Evolutionary conservation across 257 asterid genomes (phyloP).

Genomic region (Solanum virginianum): DNA sequence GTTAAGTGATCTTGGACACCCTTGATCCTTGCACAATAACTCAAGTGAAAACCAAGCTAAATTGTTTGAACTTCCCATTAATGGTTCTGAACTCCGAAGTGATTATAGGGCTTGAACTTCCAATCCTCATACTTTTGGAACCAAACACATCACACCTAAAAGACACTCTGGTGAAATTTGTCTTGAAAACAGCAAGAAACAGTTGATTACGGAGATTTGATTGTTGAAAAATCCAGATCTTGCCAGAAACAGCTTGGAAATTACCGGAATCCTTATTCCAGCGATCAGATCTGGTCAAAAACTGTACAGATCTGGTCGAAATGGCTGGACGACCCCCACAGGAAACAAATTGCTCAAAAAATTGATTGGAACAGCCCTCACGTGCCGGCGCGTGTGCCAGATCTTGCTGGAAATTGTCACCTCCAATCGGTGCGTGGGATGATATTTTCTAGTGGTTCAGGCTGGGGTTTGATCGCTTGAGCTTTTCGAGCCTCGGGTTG

Average conservation of each 20-base stretch:
- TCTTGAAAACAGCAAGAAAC: background rate
- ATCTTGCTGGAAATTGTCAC: background rate
- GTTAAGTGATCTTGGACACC: too few species aligned
- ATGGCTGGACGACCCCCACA: background rate
- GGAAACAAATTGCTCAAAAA: too few species aligned
- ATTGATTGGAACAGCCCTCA: background rate
- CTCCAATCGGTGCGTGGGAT: background rate
- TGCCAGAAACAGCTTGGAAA: too few species aligned
- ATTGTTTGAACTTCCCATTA: too few species aligned
- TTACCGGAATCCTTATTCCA: background rate
- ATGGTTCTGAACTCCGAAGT: too few species aligned
- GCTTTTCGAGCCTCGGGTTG: background rate
- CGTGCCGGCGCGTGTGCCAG: background rate
- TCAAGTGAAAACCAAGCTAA: too few species aligned
- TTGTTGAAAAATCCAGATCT: too few species aligned
- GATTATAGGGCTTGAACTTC: too few species aligned
- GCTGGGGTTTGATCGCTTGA: background rate
- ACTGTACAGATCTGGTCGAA: background rate
- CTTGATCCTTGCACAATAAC: too few species aligned
- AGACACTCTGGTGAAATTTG: background rate
- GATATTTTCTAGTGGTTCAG: background rate
- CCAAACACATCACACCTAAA: too few species aligned
- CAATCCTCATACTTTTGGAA: too few species aligned
- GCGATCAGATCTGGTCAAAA: background rate
- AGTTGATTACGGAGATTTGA: background rate